These are phyloP conservation scores for Amanita fuliginea DNA, from an alignment of 768 basidiomycete species.

Conservation along the genomic window DNA sequence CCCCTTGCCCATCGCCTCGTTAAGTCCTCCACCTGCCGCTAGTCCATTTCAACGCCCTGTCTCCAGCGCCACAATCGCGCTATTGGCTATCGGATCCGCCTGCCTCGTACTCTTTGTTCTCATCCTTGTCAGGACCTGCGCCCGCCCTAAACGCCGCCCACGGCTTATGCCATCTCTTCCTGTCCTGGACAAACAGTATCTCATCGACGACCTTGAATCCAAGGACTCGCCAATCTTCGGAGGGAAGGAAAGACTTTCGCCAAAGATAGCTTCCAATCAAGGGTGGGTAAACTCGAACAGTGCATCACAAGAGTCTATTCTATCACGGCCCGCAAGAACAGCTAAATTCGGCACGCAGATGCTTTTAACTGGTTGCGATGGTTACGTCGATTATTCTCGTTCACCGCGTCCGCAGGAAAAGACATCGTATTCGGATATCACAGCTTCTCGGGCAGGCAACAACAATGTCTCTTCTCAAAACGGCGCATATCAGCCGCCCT, in stretches of 20 bases:
- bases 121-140: conserved; percentile 35
- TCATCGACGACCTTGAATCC: conserved; percentile 32
- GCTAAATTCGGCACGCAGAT: background rate
- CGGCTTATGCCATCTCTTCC: conserved; percentile 68
- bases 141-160: conserved; percentile 37
- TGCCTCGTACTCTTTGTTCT: conserved; percentile 37
- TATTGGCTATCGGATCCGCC: conserved; percentile 41
- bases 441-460: background rate
- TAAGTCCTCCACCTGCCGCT: background rate
- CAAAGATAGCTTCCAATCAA: conserved; percentile 18
- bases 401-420: conserved; percentile 1
- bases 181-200: conserved; percentile 46
- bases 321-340: background rate
- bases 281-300: conserved; percentile 3
- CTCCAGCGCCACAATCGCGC: conserved; percentile 36
- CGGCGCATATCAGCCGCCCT: conserved; percentile 15
- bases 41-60: conserved; percentile 12
- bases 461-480: conserved; percentile 7
- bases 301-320: background rate
- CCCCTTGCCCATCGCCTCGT: background rate
- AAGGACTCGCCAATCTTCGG: conserved; percentile 70
- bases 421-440: background rate
- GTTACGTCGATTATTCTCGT: background rate
- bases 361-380: background rate
- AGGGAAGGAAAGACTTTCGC: conserved; percentile 53